Percentiles rank a stretch among this genome's conserved stretches.
Evolutionary conservation across 2,329 filamentous ascomycete genomes (phyloP).

Genomic region (Aspergillus flavus): DNA sequence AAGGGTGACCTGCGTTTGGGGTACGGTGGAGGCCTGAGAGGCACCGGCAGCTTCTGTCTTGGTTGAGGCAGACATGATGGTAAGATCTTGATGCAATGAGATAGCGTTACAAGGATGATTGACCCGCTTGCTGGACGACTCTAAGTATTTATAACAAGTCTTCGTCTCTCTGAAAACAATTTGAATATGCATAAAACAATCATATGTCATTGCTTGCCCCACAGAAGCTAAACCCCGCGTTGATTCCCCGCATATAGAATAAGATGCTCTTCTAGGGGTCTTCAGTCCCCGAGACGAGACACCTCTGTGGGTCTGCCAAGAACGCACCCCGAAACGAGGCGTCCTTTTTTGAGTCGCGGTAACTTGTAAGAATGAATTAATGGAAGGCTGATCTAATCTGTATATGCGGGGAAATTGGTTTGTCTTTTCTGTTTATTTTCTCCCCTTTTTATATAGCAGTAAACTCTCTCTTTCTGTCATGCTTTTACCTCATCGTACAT

Average conservation of each 20-base stretch:
- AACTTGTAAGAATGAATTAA: neutral
- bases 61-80: constrained; percentile 6
- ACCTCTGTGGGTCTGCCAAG: neutral
- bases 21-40: neutral
- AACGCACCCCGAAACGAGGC: neutral
- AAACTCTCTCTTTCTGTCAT: too few relatives aligned
- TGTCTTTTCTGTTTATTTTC: too few relatives aligned
- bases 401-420: too few relatives aligned
- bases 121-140: neutral
- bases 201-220: neutral
- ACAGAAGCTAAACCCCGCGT: neutral
- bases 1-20: constrained; percentile 33
- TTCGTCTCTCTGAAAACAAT: neutral
- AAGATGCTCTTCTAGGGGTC: neutral
- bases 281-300: neutral
- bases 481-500: too few relatives aligned
- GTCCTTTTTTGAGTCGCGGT: neutral
- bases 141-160: neutral
- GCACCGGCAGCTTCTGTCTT: neutral
- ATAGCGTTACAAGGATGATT: neutral
- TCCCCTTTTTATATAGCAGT: too few relatives aligned
- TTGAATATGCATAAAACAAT: neutral
- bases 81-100: neutral
- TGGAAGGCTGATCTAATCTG: constrained; percentile 7
- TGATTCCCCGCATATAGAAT: neutral